Evolutionary conservation across 768 basidiomycete species (phyloP), one percentile per base, ranked within the genome.

Genomic region (Mycena vulgaris): DNA sequence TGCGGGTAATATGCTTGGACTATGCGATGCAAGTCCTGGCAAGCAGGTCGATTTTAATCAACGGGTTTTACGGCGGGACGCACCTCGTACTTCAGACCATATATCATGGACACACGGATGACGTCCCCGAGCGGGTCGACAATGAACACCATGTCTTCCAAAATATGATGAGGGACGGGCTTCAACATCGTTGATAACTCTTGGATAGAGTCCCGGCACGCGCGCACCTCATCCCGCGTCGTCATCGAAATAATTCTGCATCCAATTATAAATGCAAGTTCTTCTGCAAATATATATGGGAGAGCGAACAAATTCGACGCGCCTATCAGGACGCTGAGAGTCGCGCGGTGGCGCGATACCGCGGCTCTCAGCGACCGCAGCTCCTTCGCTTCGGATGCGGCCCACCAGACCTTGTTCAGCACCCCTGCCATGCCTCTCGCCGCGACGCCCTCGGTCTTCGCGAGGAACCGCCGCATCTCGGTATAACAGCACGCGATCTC

Each of bases 131-230:
- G 60, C 17, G 60, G 60, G 25, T 62, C 62, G 6, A 63, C n/a
- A n/a, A 63, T 27, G 25, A 63, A 63, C 19, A 63, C 48, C 60
- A 62, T 51, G 25, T 63, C 62, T 31, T 63, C 62, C 37, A 23
- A 37, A 30, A 63, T 39, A 42, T 35, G 62, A 31, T 53, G 62
- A 2, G 62, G 63, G 1, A 64, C 63, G 7, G 51, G 63, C 13
- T 51, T 64, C 40, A 64, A 45, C 30, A 42, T 35, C 28, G 35
- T 51, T 8, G 63, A 13, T 21, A 64, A 27, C 19, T 64, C 40
- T 13, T 49, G 48, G 48, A 49, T 25, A 25, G 48, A 27, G 48
- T 49, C 48, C 25, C 48, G 23, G 25, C 48, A 49, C 25, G 48
- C 48, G 23, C 42, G 42, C n/a, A 45, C 42, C 25, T 49, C 48